Evolutionary conservation across 2,329 filamentous ascomycete species (phyloP), one percentile per base, ranked within the genome.

Genomic region (Cordyceps pruinosa): DNA sequence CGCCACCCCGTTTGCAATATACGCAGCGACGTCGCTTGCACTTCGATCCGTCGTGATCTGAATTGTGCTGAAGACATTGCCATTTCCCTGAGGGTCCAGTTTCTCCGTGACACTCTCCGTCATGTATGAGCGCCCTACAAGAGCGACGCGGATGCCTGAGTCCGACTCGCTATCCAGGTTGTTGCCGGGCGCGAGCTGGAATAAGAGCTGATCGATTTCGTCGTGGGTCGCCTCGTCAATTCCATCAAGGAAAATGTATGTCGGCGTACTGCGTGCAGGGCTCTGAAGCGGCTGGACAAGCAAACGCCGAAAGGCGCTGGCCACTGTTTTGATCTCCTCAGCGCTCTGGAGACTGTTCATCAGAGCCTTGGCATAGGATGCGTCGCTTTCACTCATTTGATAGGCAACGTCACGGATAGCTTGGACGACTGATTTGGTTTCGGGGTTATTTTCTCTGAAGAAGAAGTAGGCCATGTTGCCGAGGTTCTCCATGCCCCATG

Each of bases 161-260:
- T 63, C 59, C 0, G 58, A 57, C 0, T 62, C 58, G 5, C 60
- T 57, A 12, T 60, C 35, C 10, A 57, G 35, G 3, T 64, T 62
- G 3, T 69, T 62, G 1, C 61, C 62, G 0, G 67, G 62, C 0
- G 66, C 67, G 5, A 76, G 63, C 9, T 74, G 65, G 2, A 66
- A 63, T 0, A 77, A 59, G 2, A 78, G 66, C 21, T 72, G 66
- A 9, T 67, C 58, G 4, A 76, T 64, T 7, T 76, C 74, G 0
- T 65, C 63, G 1, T 65, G 63, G 5, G 73, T 68, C 0, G 74
- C 75, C 61, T 79, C 76, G 54, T 79, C 77, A 5, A 79, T 66
- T 4, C 73, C 76, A 44, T 79, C 76, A 3, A 79, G 61, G 32
- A 79, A 69, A n/a, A 79, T 61, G 62, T 75, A 77, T 2, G 73